Percentiles rank a stretch among this genome's conserved stretches.
Conservation (phyloP, 2,329 filamentous ascomycete genomes). For the Ophiostoma pallidulum region DNA sequence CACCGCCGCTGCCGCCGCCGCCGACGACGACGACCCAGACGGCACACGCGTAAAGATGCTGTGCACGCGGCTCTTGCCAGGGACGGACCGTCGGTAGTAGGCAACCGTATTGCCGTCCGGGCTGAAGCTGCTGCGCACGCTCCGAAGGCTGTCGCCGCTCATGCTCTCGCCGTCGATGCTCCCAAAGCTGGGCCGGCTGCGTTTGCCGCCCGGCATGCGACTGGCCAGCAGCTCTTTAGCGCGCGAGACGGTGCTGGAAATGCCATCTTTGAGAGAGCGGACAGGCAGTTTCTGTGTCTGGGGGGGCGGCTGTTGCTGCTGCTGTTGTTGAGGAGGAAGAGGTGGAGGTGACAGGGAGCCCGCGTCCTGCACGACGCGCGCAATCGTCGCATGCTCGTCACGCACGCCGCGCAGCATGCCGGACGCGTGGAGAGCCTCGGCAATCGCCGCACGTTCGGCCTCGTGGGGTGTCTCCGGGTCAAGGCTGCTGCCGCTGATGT, state of each 20-base stretch:
- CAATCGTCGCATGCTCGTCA: constrained; percentile 28
- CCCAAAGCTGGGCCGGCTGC: background rate
- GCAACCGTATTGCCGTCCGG: background rate
- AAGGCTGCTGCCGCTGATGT: constrained; percentile 21
- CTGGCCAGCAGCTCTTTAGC: constrained; percentile 11
- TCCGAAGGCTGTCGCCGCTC: background rate
- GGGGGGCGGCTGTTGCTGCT: background rate
- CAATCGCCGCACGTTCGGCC: constrained; percentile 18
- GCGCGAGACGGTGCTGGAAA: constrained; percentile 9
- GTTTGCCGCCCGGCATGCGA: background rate
- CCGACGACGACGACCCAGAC: background rate
- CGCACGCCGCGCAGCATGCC: constrained; percentile 32
- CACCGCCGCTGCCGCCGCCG: background rate
- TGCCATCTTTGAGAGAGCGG: constrained; percentile 5
- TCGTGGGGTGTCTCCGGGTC: constrained; percentile 25
- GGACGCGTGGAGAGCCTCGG: constrained; percentile 13
- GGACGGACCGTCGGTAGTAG: constrained; percentile 33
- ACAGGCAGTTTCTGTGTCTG: background rate
- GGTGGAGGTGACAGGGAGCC: no score
- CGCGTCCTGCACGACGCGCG: constrained; percentile 26
- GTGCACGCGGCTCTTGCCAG: constrained; percentile 26
- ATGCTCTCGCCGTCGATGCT: constrained; percentile 12
- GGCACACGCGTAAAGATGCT: constrained; percentile 16
- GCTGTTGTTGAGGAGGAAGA: constrained; percentile 14
- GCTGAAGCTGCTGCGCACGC: constrained; percentile 2